These are phyloP conservation scores for Jimgerdemannia lactiflua DNA, from an alignment of 192 early-diverging fungal species.

Conservation along the genomic window DNA sequence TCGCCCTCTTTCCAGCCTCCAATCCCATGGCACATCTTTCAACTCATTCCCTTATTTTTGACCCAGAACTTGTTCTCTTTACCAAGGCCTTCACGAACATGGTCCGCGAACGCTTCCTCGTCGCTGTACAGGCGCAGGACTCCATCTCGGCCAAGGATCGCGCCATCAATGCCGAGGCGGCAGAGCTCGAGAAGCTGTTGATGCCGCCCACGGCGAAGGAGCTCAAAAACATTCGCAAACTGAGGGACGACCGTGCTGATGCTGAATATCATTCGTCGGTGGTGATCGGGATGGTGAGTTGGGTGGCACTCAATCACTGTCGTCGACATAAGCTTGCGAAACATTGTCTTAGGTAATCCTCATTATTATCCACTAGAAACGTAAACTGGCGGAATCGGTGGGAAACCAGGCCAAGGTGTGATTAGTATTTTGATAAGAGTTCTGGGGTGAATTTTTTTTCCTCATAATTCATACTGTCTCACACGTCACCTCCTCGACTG, in stretches of 20 bases:
- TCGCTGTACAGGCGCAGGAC: slow-evolving; percentile 55
- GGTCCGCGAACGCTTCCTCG: slow-evolving; percentile 59
- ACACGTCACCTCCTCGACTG: too few relatives aligned
- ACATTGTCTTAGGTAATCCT: too few relatives aligned
- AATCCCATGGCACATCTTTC: background rate
- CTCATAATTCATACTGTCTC: too few relatives aligned
- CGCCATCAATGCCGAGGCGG: slow-evolving; percentile 57
- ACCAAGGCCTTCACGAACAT: slow-evolving; percentile 45
- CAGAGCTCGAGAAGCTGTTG: slow-evolving; percentile 50
- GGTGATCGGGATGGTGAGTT: slow-evolving; percentile 31
- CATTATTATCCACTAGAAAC: too few relatives aligned
- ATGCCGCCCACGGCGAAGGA: slow-evolving; percentile 60
- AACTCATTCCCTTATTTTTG: background rate
- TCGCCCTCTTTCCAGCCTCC: background rate
- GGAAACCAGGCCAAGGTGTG: too few relatives aligned
- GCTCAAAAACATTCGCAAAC: slow-evolving; percentile 44
- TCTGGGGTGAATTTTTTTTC: too few relatives aligned
- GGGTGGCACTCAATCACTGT: too few relatives aligned
- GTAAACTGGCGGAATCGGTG: too few relatives aligned
- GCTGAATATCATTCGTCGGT: slow-evolving; percentile 54
- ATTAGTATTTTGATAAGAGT: too few relatives aligned
- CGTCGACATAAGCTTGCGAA: too few relatives aligned
- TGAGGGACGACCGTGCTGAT: slow-evolving; percentile 41
- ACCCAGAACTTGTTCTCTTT: slow-evolving; percentile 14
- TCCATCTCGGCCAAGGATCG: slow-evolving; percentile 57